Conservation (phyloP, 139 green algal genomes). For the Closterium sp. region DNA sequence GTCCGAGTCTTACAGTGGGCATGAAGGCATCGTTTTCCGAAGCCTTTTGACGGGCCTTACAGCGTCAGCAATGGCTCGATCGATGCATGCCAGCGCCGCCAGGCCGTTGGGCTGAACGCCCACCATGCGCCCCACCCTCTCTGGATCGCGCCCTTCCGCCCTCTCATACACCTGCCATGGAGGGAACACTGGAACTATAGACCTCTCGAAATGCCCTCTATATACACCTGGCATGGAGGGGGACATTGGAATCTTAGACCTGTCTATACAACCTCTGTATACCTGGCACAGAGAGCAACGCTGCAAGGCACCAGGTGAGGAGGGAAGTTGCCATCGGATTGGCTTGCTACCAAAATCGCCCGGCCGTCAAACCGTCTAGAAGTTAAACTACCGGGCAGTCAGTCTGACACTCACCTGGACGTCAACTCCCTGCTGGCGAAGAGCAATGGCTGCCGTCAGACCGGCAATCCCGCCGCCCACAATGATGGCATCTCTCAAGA, state of each 20-base stretch:
- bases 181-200: neutral
- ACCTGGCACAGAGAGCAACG: too few species aligned
- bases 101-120: constrained; percentile 20
- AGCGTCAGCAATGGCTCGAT: neutral
- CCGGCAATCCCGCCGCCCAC: constrained; percentile 37
- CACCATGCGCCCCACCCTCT: constrained; percentile 9
- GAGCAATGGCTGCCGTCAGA: constrained; percentile 28
- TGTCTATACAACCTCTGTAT: too few species aligned
- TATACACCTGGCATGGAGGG: neutral
- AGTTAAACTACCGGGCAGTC: neutral
- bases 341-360: too few species aligned
- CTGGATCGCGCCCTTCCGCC: neutral
- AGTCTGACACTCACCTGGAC: constrained; percentile 12
- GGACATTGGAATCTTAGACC: too few species aligned
- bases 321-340: too few species aligned
- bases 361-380: neutral
- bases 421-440: constrained; percentile 35
- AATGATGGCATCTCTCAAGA: constrained; percentile 10
- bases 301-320: too few species aligned
- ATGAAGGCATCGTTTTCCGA: too few species aligned
- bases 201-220: neutral
- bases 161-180: constrained; percentile 27
- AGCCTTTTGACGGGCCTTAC: neutral
- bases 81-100: neutral
- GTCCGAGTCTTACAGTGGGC: too few species aligned